Base-by-base conservation (phyloP, 345 rosid genomes). In the Ceriops zippeliana region DNA sequence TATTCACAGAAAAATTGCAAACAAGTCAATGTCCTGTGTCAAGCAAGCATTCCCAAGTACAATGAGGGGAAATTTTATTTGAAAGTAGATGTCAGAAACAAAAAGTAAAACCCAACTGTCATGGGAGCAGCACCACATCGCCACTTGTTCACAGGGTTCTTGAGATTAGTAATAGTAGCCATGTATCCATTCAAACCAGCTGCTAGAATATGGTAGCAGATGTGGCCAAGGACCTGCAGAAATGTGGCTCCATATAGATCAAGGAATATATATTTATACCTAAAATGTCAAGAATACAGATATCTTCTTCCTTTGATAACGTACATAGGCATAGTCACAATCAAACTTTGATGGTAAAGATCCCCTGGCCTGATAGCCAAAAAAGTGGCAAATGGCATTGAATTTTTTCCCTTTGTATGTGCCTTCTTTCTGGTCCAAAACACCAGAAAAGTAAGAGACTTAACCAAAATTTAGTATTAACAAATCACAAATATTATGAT, bases 281-380 rank as follows among this genome's bases (percentile, higher is more conserved):
- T 9, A 19, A 63, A 83, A 35, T 2, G 16, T 27, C 21, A 21
- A 66, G 51, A 58, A 62, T 64, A 46, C 65, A 64, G 19, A 26
- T 52, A 8, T 76, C 47, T 59, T 52, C 26, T 42, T 22, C 11
- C 16, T 17, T 54, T 47, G 51, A 62, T 70, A 63, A 78, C 97
- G 75, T 86, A 95, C 99, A 46, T 90, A 92, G 62, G 96, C 99
- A 58, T 95, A 92, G 83, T 95, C 99, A 35, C 97, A 91, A 70
- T 95, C 99, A 6, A 95, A 95, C 73, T 95, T 95, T 5, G 99
- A 95, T 75, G 99, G 98, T 67, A 95, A 82, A 52, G 98, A 90
- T 75, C 99, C 99, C 52, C 99, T 93, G 81, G 99, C 99, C 75
- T 95, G 99, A 79, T 95, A 95, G 74, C 99, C 99, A 58, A 95